phyloP scores from a whole-genome alignment of 768 basidiomycete species.

The Cubamyces lactineus region DNA sequence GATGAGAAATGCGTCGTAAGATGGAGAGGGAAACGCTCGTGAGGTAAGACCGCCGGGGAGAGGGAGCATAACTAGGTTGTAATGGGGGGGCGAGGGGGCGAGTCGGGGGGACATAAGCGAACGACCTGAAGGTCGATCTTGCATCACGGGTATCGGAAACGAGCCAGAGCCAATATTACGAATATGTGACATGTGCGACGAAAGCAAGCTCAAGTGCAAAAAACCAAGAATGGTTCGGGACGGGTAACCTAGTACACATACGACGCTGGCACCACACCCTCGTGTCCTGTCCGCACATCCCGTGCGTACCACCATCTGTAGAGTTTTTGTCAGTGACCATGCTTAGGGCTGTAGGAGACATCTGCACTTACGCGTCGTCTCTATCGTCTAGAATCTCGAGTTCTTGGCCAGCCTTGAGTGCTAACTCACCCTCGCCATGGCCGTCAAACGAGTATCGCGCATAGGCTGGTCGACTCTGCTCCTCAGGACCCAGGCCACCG shows the following conservation, averaged over 20 bases:
- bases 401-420: slow-evolving; percentile 67
- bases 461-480: slow-evolving; percentile 72
- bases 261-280: slow-evolving; percentile 90
- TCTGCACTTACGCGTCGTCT: slow-evolving; percentile 68
- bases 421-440: slow-evolving; percentile 75
- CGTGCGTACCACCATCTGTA: slow-evolving; percentile 93
- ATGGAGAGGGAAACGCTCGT: neutral
- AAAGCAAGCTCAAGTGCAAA: slow-evolving; percentile 29
- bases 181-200: slow-evolving; percentile 30
- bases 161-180: slow-evolving; percentile 20
- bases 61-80: neutral
- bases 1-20: slow-evolving; percentile 16
- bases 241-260: slow-evolving; percentile 72
- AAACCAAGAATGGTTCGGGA: slow-evolving; percentile 21
- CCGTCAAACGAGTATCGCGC: slow-evolving; percentile 86
- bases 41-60: neutral
- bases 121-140: slow-evolving; percentile 42
- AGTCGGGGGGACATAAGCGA: slow-evolving; percentile 32
- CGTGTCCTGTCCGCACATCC: slow-evolving; percentile 74
- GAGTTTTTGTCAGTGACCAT: slow-evolving; percentile 24
- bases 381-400: slow-evolving; percentile 79
- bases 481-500: slow-evolving; percentile 64
- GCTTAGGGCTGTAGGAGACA: neutral
- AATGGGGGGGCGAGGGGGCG: neutral
- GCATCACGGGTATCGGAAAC: slow-evolving; percentile 41